Evolutionary conservation across 495 filamentous ascomycete species (phyloP), one percentile per base, ranked within the genome.

Genomic region (Penicillium pulvis): DNA sequence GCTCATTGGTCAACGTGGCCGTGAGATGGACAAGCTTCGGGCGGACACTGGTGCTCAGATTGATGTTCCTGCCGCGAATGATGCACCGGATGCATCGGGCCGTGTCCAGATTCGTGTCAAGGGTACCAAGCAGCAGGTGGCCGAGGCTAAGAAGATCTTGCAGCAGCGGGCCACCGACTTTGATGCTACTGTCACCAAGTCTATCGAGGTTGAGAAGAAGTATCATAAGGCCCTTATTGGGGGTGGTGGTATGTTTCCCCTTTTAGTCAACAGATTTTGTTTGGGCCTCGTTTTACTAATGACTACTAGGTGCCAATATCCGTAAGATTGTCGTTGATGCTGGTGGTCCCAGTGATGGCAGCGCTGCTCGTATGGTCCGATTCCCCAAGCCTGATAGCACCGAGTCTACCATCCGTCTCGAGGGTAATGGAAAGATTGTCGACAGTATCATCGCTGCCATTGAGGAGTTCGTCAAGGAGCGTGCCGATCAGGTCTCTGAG

Each of bases 181-280:
- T 62, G 93, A 98, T 67, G 84, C 93, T 56, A 97, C 85, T 14
- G 82, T 97, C 53, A 85, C 87, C 16, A 87, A 87, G 76, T 91
- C 86, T 20, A 81, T 99, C 33, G 87, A 92, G 19, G 87, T 99
- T 5, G 92, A 97, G 57, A 89, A 90, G 77, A 93, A 92, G 75
- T 86, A 92, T 69, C 95, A 99, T 77, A 88, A 88, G 69, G 85
- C 87, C 28, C 76, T 99, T 42, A 99, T 99, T 73, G 94, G 94
- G 51, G 76, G 84, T 62, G 87, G 88, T 67, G 94, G 93, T 96
- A 83, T 75, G 88, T 76, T 73, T 23, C 4, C 26, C 47, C 36
- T 28, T 30, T 14, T 9, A 39, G 33, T 12, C 51, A n/a, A 48
- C 7, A 20, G 30, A 36, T 57, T 17, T 17, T 6, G 50, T 39